Evolutionary conservation across 2,329 filamentous ascomycete species (phyloP).

Genomic region (Colletotrichum zoysiae): DNA sequence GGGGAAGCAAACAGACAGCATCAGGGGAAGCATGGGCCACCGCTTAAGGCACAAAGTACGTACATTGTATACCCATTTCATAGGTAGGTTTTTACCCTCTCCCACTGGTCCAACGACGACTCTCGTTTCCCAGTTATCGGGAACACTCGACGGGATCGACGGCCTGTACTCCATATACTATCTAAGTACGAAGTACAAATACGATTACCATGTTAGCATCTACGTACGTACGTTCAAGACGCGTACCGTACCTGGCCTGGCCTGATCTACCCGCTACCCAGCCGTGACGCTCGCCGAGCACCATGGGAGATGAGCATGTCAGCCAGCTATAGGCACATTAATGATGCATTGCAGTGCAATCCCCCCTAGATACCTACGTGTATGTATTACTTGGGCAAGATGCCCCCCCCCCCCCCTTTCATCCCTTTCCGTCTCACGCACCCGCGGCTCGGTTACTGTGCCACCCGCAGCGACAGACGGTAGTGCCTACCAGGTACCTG

Average conservation of each 20-base stretch:
- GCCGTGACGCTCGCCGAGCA: not conserved
- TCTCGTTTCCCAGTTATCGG: conserved; percentile 35
- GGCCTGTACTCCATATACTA: not conserved
- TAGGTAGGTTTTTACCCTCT: not conserved
- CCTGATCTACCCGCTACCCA: not conserved
- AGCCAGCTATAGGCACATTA: not conserved
- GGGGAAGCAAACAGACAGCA: conserved; percentile 8
- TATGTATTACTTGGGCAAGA: not conserved
- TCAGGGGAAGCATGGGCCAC: conserved; percentile 34
- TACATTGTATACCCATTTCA: no score
- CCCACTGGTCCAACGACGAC: conserved; percentile 26
- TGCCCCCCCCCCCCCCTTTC: conserved; percentile 8
- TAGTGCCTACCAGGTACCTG: not conserved
- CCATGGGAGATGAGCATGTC: not conserved
- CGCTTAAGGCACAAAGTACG: conserved; percentile 24
- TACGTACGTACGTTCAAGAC: not conserved
- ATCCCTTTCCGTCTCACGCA: conserved; percentile 9
- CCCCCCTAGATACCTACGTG: not conserved
- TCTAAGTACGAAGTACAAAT: not conserved
- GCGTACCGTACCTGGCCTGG: not conserved
- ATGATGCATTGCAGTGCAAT: not conserved
- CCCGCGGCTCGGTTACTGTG: conserved; percentile 23
- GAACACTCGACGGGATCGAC: conserved; percentile 13
- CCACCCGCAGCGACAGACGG: conserved; percentile 14
- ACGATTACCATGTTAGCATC: not conserved